Conservation (phyloP, 106 monocot genomes). For the Hemerocallis citrina region DNA sequence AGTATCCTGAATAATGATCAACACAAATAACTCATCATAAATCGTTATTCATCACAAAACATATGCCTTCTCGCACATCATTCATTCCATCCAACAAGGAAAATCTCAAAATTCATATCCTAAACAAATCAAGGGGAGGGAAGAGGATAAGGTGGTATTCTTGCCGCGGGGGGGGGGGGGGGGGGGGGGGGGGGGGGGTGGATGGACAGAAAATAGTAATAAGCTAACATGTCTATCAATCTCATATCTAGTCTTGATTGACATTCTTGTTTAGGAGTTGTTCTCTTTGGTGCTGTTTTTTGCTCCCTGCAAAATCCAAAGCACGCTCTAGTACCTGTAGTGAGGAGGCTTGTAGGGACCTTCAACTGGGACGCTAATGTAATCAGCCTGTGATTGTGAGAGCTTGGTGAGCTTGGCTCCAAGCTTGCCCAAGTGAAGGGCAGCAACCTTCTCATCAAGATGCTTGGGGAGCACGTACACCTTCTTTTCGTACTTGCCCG, state of each 20-base stretch:
- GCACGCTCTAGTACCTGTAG: conserved; percentile 66
- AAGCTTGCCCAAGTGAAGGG: conserved; percentile 52
- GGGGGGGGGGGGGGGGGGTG: no score
- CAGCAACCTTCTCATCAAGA: conserved; percentile 62
- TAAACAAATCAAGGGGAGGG: not conserved
- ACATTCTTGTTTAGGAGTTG: conserved; percentile 6
- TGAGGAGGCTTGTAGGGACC: conserved; percentile 60
- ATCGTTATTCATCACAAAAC: not conserved
- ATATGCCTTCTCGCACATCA: not conserved
- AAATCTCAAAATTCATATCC: not conserved
- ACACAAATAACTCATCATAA: no score
- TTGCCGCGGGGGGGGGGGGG: no score
- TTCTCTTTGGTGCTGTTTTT: no score
- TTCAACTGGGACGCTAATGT: conserved; percentile 46
- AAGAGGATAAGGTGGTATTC: no score
- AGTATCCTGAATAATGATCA: no score
- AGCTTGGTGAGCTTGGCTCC: conserved; percentile 61
- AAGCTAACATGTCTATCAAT: conserved; percentile 34
- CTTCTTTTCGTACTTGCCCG: conserved; percentile 62
- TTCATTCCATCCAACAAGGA: not conserved
- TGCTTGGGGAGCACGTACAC: conserved; percentile 62
- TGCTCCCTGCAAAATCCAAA: no score
- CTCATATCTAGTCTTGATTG: not conserved
- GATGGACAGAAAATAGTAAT: no score
- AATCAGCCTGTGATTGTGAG: conserved; percentile 38